A percentile compares a stretch with the other conserved stretches of the same genome.
phyloP scores from a whole-genome alignment of 2,329 filamentous ascomycete genomes.

The Penicillium sp. region DNA sequence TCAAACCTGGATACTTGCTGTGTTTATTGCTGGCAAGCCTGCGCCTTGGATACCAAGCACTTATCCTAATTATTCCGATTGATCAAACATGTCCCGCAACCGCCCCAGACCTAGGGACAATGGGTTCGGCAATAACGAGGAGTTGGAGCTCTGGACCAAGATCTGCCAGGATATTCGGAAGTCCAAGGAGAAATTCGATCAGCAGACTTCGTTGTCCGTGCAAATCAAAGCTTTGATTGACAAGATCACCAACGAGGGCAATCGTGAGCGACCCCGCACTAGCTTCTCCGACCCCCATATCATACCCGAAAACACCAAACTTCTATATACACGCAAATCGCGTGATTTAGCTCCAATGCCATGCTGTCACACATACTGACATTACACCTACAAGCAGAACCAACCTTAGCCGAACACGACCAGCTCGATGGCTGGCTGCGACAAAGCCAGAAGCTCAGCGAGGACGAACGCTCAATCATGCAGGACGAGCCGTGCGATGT shows the following conservation, averaged over 20 bases:
- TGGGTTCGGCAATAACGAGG: constrained; percentile 47
- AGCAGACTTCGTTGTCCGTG: constrained; percentile 40
- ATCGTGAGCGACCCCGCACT: constrained; percentile 38
- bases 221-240: constrained; percentile 47
- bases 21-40: background rate
- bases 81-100: constrained; percentile 43
- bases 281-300: constrained; percentile 5
- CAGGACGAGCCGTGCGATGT: constrained; percentile 53
- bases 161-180: constrained; percentile 46
- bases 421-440: constrained; percentile 50
- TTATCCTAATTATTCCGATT: background rate
- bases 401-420: constrained; percentile 43
- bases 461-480: constrained; percentile 52
- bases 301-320: background rate
- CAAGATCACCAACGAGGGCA: constrained; percentile 45
- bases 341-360: background rate
- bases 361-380: constrained; percentile 13
- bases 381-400: constrained; percentile 26
- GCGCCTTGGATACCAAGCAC: background rate
- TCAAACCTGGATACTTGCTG: background rate
- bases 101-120: constrained; percentile 46
- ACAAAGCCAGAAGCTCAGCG: constrained; percentile 49
- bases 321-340: background rate
- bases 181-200: constrained; percentile 48
- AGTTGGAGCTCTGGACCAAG: constrained; percentile 49